These are phyloP conservation scores for Backusella macrospora DNA, from an alignment of 192 early-diverging fungal species.

Conservation along the genomic window DNA sequence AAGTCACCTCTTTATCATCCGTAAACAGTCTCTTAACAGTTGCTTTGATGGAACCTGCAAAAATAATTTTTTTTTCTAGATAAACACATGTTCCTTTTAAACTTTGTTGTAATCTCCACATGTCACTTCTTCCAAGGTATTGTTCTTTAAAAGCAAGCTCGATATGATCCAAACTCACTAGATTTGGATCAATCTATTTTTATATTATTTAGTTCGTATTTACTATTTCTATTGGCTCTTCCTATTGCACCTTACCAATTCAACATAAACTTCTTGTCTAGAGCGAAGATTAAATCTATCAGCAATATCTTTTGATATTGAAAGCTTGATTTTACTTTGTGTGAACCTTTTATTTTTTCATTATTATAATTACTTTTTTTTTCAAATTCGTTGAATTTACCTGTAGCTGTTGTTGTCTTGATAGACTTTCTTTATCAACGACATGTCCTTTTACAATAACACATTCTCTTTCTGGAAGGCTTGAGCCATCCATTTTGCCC, in stretches of 20 bases:
- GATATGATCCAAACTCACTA: constrained; percentile 76
- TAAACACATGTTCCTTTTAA: constrained; percentile 75
- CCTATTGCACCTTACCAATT: constrained; percentile 48
- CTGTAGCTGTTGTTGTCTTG: constrained; percentile 61
- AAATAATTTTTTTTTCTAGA: constrained; percentile 72
- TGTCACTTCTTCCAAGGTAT: constrained; percentile 89
- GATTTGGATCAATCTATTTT: constrained; percentile 63
- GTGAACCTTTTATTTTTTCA: neutral
- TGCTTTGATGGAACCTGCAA: constrained; percentile 71
- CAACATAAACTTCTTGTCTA: constrained; percentile 63
- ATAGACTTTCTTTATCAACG: constrained; percentile 51
- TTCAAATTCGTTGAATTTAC: constrained; percentile 31
- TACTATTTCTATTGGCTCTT: neutral
- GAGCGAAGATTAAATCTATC: constrained; percentile 60
- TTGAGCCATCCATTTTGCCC: constrained; percentile 15
- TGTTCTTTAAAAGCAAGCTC: constrained; percentile 90
- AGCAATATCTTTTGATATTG: constrained; percentile 70
- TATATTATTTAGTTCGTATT: too few relatives aligned
- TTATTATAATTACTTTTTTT: neutral
- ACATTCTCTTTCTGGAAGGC: constrained; percentile 23
- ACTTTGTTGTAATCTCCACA: constrained; percentile 84
- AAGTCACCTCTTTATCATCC: constrained; percentile 57
- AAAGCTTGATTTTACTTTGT: constrained; percentile 51
- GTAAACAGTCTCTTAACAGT: constrained; percentile 81
- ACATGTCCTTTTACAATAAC: constrained; percentile 57